These are phyloP conservation scores for Sclerotinia sclerotiorum DNA, from an alignment of 2,329 filamentous ascomycete genomes.

Conservation along the genomic window DNA sequence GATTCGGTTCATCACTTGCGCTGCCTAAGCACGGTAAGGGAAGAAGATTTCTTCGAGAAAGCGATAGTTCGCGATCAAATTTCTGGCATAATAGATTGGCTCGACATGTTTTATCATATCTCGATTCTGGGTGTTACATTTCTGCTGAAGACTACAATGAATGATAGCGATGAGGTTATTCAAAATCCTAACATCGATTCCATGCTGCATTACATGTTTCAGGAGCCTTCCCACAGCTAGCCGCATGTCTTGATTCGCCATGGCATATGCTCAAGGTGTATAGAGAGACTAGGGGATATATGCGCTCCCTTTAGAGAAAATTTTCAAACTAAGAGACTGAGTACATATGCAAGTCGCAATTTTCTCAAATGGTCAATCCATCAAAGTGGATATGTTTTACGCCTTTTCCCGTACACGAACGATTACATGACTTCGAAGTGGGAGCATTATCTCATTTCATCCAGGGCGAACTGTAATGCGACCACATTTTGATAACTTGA, in stretches of 20 bases:
- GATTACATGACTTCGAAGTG: too few species aligned
- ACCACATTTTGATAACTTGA: too few species aligned
- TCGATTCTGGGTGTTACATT: background rate
- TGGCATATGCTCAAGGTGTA: too few species aligned
- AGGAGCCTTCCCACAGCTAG: background rate
- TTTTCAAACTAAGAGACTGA: background rate
- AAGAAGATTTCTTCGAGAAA: background rate
- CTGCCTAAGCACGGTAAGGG: background rate
- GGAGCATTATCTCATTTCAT: too few species aligned
- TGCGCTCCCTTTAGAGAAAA: background rate
- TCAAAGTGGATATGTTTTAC: background rate
- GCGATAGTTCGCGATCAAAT: background rate
- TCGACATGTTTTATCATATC: too few species aligned
- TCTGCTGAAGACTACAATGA: background rate
- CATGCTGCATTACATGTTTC: background rate
- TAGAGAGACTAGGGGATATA: too few species aligned
- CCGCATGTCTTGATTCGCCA: too few species aligned
- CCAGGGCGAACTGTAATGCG: too few species aligned
- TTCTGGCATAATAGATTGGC: background rate
- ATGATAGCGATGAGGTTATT: background rate
- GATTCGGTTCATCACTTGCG: background rate
- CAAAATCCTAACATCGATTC: background rate
- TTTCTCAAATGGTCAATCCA: background rate
- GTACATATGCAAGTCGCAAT: background rate
- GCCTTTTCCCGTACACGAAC: too few species aligned